Evolutionary conservation across 2,329 filamentous ascomycete genomes (phyloP), one percentile per base, ranked within the genome.

Genomic region (Aspergillus quadrilineatus): DNA sequence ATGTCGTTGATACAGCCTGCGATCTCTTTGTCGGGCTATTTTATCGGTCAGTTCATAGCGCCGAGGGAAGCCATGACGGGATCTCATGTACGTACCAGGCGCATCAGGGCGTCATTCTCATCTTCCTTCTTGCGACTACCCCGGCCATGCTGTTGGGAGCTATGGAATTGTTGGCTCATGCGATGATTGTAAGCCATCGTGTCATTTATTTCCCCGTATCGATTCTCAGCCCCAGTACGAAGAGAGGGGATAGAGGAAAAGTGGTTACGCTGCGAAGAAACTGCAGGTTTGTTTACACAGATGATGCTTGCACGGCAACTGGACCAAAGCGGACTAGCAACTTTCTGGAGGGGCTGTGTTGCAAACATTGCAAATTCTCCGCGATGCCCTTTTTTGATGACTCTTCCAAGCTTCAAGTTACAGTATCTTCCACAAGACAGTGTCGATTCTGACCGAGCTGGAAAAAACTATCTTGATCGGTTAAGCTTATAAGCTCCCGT

Each of bases 1-100:
- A 97, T 96, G 73, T 97, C 94, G 68, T 89, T 94, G 78, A 99
- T 97, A 75, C 94, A 99, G 72, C 90, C 92, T 65, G 93, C 93
- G 60, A 99, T 97, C 74, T 99, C 94, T 60, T 80, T 77, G 62
- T 87, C 84, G 47, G 83, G 80, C 84, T 87, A 53, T 26, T 8
- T 4, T 8, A 7, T 17, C 8, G 50, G 30, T 37, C 37, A 49
- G 46, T 9, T 37, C 9, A 1, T 22, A 10, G 6, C 8, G 15
- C 37, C 14, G 22, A 42, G 12, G 10, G 9, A 47, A n/a, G 12
- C 30, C 41, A 42, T 41, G 15, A 36, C 4, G 8, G 17, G 5
- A 8, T 7, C n/a, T 32, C 17, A 29, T 14, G 12, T 51, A 65
- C 75, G 69, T 61, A 83, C 81, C 73, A 84, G 73, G 65, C 80